These are phyloP conservation scores for Arachnomyces sp. DNA, from an alignment of 2,329 filamentous ascomycete genomes.

Conservation along the genomic window DNA sequence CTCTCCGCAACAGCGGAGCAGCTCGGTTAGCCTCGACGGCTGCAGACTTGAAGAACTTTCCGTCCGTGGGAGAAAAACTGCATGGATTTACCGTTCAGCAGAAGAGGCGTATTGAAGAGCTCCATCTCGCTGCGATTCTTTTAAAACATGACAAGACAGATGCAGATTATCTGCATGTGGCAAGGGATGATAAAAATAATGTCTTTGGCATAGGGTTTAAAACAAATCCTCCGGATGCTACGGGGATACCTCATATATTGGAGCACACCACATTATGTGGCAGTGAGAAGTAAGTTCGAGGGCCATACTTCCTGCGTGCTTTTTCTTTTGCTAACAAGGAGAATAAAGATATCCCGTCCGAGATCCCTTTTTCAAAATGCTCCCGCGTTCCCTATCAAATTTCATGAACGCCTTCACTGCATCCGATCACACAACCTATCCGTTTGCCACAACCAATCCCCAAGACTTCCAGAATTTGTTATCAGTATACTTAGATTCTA, in stretches of 20 bases:
- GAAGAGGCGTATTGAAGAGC: conserved; percentile 85
- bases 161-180: conserved; percentile 92
- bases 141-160: conserved; percentile 92
- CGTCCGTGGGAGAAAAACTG: conserved; percentile 73
- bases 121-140: conserved; percentile 84
- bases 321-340: conserved; percentile 11
- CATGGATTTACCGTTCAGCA: conserved; percentile 89
- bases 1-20: conserved; percentile 13
- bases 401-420: conserved; percentile 99
- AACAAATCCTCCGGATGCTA: conserved; percentile 95
- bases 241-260: conserved; percentile 90
- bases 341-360: conserved; percentile 76
- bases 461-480: conserved; percentile 95
- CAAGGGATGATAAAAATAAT: conserved; percentile 95
- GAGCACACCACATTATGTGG: conserved; percentile 97
- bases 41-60: conserved; percentile 67
- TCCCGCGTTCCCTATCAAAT: conserved; percentile 94
- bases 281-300: conserved; percentile 67
- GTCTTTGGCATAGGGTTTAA: conserved; percentile 99
- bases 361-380: conserved; percentile 99
- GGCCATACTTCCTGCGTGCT: background rate
- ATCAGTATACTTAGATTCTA: conserved; percentile 94
- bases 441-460: conserved; percentile 91
- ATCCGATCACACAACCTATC: conserved; percentile 93
- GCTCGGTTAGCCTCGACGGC: conserved; percentile 48